Evolutionary conservation across 352 stramenopile genomes (phyloP).

Genomic region (Blastocystis sp.): DNA sequence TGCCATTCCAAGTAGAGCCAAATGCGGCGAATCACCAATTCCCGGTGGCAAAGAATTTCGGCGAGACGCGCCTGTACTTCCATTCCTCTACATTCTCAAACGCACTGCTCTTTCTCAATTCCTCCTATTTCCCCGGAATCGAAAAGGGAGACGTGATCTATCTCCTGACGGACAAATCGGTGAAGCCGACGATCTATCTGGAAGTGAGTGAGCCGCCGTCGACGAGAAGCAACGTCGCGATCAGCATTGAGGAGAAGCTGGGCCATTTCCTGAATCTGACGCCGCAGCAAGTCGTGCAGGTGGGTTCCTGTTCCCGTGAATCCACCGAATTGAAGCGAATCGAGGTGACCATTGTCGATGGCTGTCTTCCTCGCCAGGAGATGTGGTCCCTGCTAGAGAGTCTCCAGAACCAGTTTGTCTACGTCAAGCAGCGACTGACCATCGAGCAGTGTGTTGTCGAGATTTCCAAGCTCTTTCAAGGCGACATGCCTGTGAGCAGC

Average conservation of each 20-base stretch:
- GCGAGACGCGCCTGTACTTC: conserved; percentile 52
- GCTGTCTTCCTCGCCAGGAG: conserved; percentile 51
- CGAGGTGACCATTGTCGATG: conserved; percentile 68
- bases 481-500: not conserved
- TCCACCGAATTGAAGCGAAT: conserved; percentile 9
- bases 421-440: conserved; percentile 25
- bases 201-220: conserved; percentile 5
- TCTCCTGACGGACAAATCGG: conserved; percentile 53
- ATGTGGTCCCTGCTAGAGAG: conserved; percentile 30
- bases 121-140: conserved; percentile 19
- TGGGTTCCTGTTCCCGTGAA: conserved; percentile 4
- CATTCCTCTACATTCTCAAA: conserved; percentile 60
- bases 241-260: conserved; percentile 58
- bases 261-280: conserved; percentile 19
- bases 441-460: conserved; percentile 47
- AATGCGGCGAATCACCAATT: not conserved
- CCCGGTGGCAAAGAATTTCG: not conserved
- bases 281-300: conserved; percentile 37
- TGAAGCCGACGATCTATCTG: conserved; percentile 5
- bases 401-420: conserved; percentile 59
- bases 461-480: conserved; percentile 7
- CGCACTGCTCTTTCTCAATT: conserved; percentile 18
- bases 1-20: conserved; percentile 13
- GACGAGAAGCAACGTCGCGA: conserved; percentile 25
- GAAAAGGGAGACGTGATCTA: conserved; percentile 38